Base-by-base conservation (phyloP, 192 early-diverging fungal species). In the Lobosporangium transversale region DNA sequence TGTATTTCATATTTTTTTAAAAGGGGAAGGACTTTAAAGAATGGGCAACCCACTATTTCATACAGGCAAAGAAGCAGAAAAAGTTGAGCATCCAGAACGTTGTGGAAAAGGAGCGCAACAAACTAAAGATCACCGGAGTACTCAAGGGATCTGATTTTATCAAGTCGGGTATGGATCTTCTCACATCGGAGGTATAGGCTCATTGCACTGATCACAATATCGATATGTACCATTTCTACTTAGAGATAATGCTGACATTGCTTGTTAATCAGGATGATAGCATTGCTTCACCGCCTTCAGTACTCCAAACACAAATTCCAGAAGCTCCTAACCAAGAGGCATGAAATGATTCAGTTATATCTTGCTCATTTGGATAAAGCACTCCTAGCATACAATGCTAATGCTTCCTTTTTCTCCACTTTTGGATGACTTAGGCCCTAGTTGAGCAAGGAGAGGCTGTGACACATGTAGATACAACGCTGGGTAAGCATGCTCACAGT, bases 61-160 rank as follows among this genome's bases (percentile, higher is more conserved):
- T 27, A 20, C 45, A 43, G 31, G 40, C 58, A 45, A 60, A 60
- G 58, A 60, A 8, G 4, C 58, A 47, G 59, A 37, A 62, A 51
- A 62, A 62, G 59, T 36, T 62, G 59, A 62, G 59, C 59, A 27
- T 62, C 48, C 48, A 62, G 48, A 62, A 35, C 48, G 26, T 62
- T 37, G 47, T 62, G 24, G 59, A 62, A 21, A 62, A 62, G 59
- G 59, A 62, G 48, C 45, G 31, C 21, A 62, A 62, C 31, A 62
- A 47, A 42, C 47, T 51, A 51, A 3, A 47, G 59, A 36, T 62
- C 59, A 36, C 59, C 14, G 59, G 58, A 45, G 59, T 62, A 48
- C 48, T 49, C 33, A 62, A 62, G 48, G 59, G 59, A 31, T 62
- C 59, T 20, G 20, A 33, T 3, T 62, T 62, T 35, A 62, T 62